Conservation (phyloP, 2,329 filamentous ascomycete species). For the Aureobasidium sp. region DNA sequence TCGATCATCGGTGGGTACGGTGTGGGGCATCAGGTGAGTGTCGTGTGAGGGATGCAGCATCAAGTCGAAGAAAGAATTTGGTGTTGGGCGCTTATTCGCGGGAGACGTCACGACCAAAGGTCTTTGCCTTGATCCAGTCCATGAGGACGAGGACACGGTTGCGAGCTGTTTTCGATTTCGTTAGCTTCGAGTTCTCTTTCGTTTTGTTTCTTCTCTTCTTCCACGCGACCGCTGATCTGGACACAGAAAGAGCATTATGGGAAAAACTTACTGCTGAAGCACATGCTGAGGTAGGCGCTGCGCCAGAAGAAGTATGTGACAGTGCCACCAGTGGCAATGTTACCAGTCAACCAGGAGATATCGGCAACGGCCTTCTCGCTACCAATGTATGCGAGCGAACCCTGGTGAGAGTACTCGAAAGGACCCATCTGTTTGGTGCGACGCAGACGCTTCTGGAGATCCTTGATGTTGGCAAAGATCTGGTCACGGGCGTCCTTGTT, state of each 20-base stretch:
- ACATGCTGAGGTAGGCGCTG: conserved; percentile 98
- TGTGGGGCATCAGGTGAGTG: conserved; percentile 10
- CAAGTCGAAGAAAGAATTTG: neutral
- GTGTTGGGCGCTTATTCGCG: conserved; percentile 48
- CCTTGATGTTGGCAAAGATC: conserved; percentile 68
- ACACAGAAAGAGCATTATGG: neutral
- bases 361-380: conserved; percentile 97
- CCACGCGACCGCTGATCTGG: neutral
- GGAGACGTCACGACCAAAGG: conserved; percentile 92
- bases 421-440: conserved; percentile 92
- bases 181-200: conserved; percentile 10
- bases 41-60: neutral
- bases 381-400: conserved; percentile 93
- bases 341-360: conserved; percentile 94
- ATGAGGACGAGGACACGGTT: conserved; percentile 88
- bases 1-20: neutral
- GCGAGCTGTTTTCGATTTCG: conserved; percentile 52
- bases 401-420: conserved; percentile 98
- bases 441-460: conserved; percentile 75
- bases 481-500: conserved; percentile 45
- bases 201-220: neutral
- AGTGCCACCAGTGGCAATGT: conserved; percentile 78
- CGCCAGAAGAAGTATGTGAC: conserved; percentile 98
- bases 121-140: conserved; percentile 95
- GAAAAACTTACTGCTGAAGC: conserved; percentile 87